Base-by-base conservation (phyloP, 2,329 filamentous ascomycete genomes). In the Exophiala sp. region DNA sequence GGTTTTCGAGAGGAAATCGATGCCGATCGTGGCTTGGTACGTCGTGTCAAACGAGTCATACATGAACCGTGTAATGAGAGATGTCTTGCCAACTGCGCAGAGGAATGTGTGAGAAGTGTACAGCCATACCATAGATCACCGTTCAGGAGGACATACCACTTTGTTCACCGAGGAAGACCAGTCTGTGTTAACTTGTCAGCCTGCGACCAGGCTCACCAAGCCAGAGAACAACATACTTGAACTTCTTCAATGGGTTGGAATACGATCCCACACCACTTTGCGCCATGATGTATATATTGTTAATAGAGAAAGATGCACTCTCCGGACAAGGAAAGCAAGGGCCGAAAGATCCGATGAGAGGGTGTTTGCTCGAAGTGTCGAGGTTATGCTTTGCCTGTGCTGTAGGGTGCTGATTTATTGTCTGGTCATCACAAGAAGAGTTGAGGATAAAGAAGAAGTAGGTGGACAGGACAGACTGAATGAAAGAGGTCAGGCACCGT, bases 31-130 rank as follows among this genome's bases (percentile, higher is more conserved):
- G 50, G 93, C 93, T 73, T 98, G 93, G 75, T 98, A 98, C 78
- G 91, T 97, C 74, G 95, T 96, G 77, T 98, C 93, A 77, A 98
- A 98, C 41, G 93, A 97, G 73, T 98, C 93, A 78, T 98, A 98
- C 93, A 98, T 98, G 78, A 98, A 98, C 59, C 93, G 85, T 60
- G 93, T 98, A 69, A 98, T 98, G 63, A 98, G 75, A 56, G 93
- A 98, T 24, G 93, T 98, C 76, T 98, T 98, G 68, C 93, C 93
- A 64, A 98, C 93, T 97, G 68, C 55, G 10, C 10, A 6, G 6
- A n/a, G 50, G 30, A 11, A 40, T 47, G 18, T 21, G 50, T 46
- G 24, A 55, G 29, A 46, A 53, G 45, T n/a, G 22, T 44, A 56
- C 21, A 29, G 47, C 34, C 4, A 29, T 40, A 23, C 40, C 18